Conservation (phyloP, 1,284 basidiomycete genomes). For the Exobasidium rhododendri region DNA sequence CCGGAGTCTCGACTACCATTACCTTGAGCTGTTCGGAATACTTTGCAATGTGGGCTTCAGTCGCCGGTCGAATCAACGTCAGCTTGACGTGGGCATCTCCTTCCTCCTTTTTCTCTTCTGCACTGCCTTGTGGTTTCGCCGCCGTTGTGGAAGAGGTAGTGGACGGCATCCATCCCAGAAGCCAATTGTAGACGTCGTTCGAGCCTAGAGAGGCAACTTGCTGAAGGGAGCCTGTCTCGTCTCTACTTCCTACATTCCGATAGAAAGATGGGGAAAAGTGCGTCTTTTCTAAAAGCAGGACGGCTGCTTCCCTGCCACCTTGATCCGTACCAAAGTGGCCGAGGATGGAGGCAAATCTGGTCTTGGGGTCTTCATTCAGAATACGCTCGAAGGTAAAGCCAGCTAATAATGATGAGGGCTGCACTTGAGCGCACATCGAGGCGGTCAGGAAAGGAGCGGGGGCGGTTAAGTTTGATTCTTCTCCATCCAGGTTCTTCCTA, state of each 20-base stretch:
- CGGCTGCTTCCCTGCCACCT: conserved; percentile 22
- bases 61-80: conserved; percentile 44
- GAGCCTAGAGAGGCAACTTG: conserved; percentile 37
- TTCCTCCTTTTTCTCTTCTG: neutral
- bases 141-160: neutral
- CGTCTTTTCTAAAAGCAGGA: conserved; percentile 48
- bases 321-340: neutral
- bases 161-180: conserved; percentile 33
- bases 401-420: neutral
- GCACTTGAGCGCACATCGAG: neutral
- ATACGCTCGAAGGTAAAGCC: conserved; percentile 33
- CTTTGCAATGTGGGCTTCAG: conserved; percentile 59
- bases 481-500: neutral
- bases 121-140: neutral
- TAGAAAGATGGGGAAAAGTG: conserved; percentile 37
- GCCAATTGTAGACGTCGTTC: conserved; percentile 53
- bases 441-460: neutral
- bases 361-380: conserved; percentile 11
- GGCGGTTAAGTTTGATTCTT: too few relatives aligned
- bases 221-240: conserved; percentile 10
- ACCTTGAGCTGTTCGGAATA: conserved; percentile 72
- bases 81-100: conserved; percentile 44
- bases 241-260: neutral
- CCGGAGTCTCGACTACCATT: conserved; percentile 62
- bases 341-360: neutral